Conservation (phyloP, 2,329 filamentous ascomycete genomes). For the Rugonectria rugulosa region DNA sequence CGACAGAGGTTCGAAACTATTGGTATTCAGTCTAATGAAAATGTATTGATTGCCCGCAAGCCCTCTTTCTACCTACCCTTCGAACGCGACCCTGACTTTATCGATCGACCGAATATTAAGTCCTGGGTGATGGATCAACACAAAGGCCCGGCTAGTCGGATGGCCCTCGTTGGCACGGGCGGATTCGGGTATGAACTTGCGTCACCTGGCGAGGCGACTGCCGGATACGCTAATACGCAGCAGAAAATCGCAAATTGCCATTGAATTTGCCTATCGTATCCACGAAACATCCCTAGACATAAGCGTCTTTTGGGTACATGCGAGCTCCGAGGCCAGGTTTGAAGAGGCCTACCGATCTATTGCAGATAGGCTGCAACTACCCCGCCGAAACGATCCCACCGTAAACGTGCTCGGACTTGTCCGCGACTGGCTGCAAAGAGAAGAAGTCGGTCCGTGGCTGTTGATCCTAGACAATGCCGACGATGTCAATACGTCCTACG, state of each 20-base stretch:
- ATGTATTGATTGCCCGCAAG: no score
- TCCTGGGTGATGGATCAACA: constrained; percentile 2
- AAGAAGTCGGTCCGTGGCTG: constrained; percentile 4
- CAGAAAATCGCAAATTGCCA: constrained; percentile 21
- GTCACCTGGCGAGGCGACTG: not conserved
- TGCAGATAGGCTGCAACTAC: constrained; percentile 9
- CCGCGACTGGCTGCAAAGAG: constrained; percentile 2
- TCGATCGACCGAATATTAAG: constrained; percentile 9
- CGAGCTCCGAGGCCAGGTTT: constrained; percentile 6
- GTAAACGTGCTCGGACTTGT: constrained; percentile 12
- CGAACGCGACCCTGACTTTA: constrained; percentile 7
- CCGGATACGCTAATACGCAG: not conserved
- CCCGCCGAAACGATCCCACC: constrained; percentile 5
- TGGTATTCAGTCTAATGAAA: no score
- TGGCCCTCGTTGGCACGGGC: constrained; percentile 18
- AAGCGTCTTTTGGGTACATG: constrained; percentile 16
- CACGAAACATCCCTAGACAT: not conserved
- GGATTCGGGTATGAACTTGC: constrained; percentile 9
- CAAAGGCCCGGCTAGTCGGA: not conserved
- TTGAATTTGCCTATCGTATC: constrained; percentile 11
- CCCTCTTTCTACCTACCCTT: constrained; percentile 13
- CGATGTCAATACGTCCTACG: no score
- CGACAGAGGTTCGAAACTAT: no score
- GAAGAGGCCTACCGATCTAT: constrained; percentile 16
- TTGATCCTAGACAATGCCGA: constrained; percentile 12